A percentile compares a stretch with the other conserved stretches of the same genome.
phyloP scores from a whole-genome alignment of 202 grass and related monocot species.

The Zizania palustris region DNA sequence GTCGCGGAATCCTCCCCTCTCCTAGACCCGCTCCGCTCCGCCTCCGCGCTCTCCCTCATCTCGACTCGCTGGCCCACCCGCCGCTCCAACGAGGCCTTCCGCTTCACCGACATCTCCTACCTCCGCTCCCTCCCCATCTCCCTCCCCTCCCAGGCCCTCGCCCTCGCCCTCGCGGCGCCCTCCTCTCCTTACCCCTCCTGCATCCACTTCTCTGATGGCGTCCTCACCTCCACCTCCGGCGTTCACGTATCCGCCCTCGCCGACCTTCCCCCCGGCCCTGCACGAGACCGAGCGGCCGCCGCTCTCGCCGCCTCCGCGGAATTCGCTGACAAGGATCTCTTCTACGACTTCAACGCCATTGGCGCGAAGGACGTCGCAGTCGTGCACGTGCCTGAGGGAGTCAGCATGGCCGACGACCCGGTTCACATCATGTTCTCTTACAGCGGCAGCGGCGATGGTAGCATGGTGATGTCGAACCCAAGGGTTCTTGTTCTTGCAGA shows the following conservation, averaged over 20 bases:
- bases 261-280: constrained; percentile 41
- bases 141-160: constrained; percentile 39
- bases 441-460: constrained; percentile 31
- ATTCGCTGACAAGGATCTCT: constrained; percentile 75
- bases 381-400: constrained; percentile 59
- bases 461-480: constrained; percentile 78
- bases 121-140: constrained; percentile 72
- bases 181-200: constrained; percentile 44
- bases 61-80: constrained; percentile 75
- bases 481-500: constrained; percentile 85
- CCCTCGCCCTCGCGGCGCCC: constrained; percentile 23
- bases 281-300: constrained; percentile 51
- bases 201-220: constrained; percentile 53
- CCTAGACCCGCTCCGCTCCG: constrained; percentile 62
- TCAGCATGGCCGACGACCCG: constrained; percentile 53
- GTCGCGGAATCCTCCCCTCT: constrained; percentile 55
- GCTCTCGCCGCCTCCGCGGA: constrained; percentile 48
- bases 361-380: constrained; percentile 70
- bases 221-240: constrained; percentile 48
- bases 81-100: constrained; percentile 77
- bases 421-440: constrained; percentile 75
- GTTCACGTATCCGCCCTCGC: constrained; percentile 52
- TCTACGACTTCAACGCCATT: constrained; percentile 87
- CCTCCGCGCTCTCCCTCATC: constrained; percentile 72
- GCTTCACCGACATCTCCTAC: constrained; percentile 91